Base-by-base conservation (phyloP, 495 filamentous ascomycete genomes). In the Daldinia vernicosa region DNA sequence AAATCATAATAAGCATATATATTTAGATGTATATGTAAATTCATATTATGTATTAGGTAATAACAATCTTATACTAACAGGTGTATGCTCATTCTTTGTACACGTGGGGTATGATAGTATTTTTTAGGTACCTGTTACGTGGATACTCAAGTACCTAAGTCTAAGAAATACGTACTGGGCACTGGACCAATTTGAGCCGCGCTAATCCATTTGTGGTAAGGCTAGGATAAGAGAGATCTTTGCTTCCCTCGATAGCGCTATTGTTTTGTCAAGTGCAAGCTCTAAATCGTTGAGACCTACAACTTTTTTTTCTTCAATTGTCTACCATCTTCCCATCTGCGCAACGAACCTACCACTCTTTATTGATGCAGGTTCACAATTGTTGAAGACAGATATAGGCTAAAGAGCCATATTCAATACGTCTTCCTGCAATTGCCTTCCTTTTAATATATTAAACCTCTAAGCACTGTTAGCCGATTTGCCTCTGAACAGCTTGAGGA, bases 201-300 rank as follows among this genome's bases (percentile, higher is more conserved):
- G 68, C 74, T 72, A 76, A 11, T 9, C 59, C 43, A 6, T n/a
- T 11, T 50, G 7, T 8, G 15, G 65, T 22, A 69, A 63, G 63
- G 6, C 4, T 7, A 0, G 24, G 26, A 43, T 37, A 51, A 24
- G 56, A 59, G 61, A 39, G 51, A 50, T 63, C 54, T 59, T 50
- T 63, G 43, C 60, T 55, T 66, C 27, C 39, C 66, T 75, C 63
- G 56, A 58, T 70, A 63, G 63, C 63, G 47, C 51, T 12, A 62
- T 75, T 72, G 60, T 75, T 66, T 66, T 60, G 32, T 60, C 59
- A 54, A 53, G 55, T 61, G 40, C 40, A 64, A 75, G 51, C 57
- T 63, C 52, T 57, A 70, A 63, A 40, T 60, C 35, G 40, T 71
- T 74, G 65, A 64, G 60, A 68, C 63, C 62, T 66, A 57, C 33